A percentile compares a stretch with the other conserved stretches of the same genome.
Conservation (phyloP, 352 stramenopile genomes). For the Globisporangium paddicum region DNA sequence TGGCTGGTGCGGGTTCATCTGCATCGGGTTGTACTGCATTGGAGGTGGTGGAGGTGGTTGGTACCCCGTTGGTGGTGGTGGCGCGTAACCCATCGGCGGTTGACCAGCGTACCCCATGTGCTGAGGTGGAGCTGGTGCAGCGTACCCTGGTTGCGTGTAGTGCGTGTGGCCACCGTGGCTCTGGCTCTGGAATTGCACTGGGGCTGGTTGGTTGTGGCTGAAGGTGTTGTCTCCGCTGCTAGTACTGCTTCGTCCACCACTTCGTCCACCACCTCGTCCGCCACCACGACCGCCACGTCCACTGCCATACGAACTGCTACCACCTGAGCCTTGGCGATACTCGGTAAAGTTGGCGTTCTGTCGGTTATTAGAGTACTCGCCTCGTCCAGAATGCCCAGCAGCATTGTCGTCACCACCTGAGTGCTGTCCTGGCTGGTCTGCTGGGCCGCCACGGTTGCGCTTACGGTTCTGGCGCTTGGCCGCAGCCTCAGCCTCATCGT, state of each 20-base stretch:
- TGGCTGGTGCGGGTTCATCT: constrained; percentile 24
- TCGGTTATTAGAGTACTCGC: constrained; percentile 5
- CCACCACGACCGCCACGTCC: constrained; percentile 11
- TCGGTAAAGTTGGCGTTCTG: constrained; percentile 1
- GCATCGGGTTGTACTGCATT: constrained; percentile 20
- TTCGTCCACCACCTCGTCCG: constrained; percentile 15
- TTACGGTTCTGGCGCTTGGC: constrained; percentile 71
- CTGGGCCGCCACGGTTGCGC: constrained; percentile 35
- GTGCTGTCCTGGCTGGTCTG: not conserved
- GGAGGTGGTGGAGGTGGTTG: constrained; percentile 20
- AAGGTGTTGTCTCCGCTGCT: constrained; percentile 12
- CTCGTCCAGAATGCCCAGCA: too few species aligned
- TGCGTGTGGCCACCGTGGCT: constrained; percentile 40
- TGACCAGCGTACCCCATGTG: constrained; percentile 23
- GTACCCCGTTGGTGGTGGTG: constrained; percentile 21
- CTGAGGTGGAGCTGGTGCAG: constrained; percentile 9
- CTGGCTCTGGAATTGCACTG: constrained; percentile 30
- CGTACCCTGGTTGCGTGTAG: constrained; percentile 40
- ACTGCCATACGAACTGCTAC: constrained; percentile 10
- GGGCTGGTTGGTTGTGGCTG: constrained; percentile 7
- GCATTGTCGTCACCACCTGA: not conserved
- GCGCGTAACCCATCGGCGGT: constrained; percentile 29
- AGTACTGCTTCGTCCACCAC: constrained; percentile 4
- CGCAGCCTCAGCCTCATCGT: constrained; percentile 75
- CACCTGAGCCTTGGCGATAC: constrained; percentile 4